These are phyloP conservation scores for Pugionium cornutum DNA, from an alignment of 345 rosid species.

Conservation along the genomic window DNA sequence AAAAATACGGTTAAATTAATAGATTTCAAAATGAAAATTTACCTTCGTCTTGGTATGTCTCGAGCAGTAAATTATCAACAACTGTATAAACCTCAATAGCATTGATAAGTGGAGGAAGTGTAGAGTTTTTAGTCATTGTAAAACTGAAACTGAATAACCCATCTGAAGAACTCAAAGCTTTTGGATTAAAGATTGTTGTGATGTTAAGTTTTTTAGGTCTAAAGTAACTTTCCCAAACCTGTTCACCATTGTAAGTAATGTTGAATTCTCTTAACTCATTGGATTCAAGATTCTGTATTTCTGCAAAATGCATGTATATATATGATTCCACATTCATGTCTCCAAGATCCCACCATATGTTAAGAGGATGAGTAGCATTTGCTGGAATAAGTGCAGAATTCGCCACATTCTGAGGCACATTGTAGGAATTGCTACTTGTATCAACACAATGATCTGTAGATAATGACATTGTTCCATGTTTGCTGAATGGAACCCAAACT, in stretches of 20 bases:
- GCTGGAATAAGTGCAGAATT: slow-evolving; percentile 29
- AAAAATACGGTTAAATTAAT: not conserved
- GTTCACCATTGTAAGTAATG: slow-evolving; percentile 34
- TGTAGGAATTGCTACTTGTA: slow-evolving; percentile 4
- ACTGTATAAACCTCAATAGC: slow-evolving; percentile 44
- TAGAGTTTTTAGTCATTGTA: slow-evolving; percentile 29
- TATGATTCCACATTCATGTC: slow-evolving; percentile 22
- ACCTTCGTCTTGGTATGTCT: slow-evolving; percentile 46
- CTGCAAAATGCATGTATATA: slow-evolving; percentile 53
- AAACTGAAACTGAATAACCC: slow-evolving; percentile 27
- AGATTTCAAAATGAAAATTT: not conserved
- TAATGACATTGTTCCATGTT: not conserved
- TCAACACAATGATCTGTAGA: slow-evolving; percentile 9
- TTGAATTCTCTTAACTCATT: slow-evolving; percentile 42
- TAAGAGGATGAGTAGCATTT: slow-evolving; percentile 28
- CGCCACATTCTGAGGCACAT: slow-evolving; percentile 40
- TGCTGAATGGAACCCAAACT: slow-evolving; percentile 38
- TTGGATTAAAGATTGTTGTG: slow-evolving; percentile 31
- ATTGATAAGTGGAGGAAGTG: slow-evolving; percentile 47
- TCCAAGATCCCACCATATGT: not conserved
- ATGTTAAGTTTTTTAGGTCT: slow-evolving; percentile 34
- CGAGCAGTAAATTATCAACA: slow-evolving; percentile 26
- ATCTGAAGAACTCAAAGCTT: slow-evolving; percentile 29
- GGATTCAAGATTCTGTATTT: slow-evolving; percentile 28
- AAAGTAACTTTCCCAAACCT: slow-evolving; percentile 26